Evolutionary conservation across 352 stramenopile species (phyloP).

Genomic region (Phytophthora aleatoria): DNA sequence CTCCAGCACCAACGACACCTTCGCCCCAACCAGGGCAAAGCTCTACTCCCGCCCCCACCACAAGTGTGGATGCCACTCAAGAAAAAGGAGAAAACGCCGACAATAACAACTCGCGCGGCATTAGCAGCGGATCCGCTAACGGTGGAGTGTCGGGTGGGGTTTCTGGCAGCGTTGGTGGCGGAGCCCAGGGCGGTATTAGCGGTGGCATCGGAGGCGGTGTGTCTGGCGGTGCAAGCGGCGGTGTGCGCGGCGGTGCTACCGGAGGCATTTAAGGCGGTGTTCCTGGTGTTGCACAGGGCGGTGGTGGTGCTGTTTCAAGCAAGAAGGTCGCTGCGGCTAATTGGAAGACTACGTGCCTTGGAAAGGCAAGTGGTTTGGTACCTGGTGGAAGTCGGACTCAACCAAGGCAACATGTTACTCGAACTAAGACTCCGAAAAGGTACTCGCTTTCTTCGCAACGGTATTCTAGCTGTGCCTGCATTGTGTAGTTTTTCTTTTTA

Average conservation of each 20-base stretch:
- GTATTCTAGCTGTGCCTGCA: too few species aligned
- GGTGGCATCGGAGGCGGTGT: not conserved
- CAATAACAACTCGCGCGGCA: not conserved
- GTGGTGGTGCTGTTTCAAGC: too few species aligned
- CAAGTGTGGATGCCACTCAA: not conserved
- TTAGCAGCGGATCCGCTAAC: not conserved
- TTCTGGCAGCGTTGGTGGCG: not conserved
- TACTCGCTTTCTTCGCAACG: too few species aligned
- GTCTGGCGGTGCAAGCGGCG: constrained; percentile 4
- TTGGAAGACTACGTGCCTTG: too few species aligned
- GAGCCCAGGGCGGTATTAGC: not conserved
- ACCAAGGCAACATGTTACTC: too few species aligned
- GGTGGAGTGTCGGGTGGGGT: not conserved
- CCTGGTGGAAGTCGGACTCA: too few species aligned
- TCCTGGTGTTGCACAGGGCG: not conserved
- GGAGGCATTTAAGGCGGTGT: constrained; percentile 1
- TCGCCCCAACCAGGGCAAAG: not conserved
- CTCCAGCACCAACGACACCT: not conserved
- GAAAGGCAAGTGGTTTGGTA: too few species aligned
- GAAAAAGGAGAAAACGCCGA: not conserved
- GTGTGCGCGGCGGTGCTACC: not conserved
- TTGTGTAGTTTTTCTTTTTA: too few species aligned
- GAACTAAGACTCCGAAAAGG: too few species aligned
- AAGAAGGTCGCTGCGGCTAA: too few species aligned
- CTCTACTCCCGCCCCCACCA: not conserved